Base-by-base conservation (phyloP, 2,329 filamentous ascomycete species). In the Fusarium sterilihyphosum region DNA sequence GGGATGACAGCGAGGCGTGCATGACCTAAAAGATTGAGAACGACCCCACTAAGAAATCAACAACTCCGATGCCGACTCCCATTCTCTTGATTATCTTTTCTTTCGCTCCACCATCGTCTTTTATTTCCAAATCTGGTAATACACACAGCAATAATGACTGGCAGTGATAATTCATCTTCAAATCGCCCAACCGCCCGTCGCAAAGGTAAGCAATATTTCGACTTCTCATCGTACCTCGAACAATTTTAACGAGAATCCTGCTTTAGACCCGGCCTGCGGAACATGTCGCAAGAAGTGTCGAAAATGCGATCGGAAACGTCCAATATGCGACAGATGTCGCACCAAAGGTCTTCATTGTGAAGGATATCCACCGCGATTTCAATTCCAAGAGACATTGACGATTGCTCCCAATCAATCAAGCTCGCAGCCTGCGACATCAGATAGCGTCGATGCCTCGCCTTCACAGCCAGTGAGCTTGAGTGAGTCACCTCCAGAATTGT, bases 261-360 rank as follows among this genome's bases (percentile, higher is more conserved):
- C 6, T 40, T 10, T 2, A 81, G 79, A 81, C 41, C 79, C 79
- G 26, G 79, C 79, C 1, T 81, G 79, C 38, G 79, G 79, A 3
- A 81, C 79, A 7, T 81, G 79, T 47, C 78, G 79, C 44, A 81
- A 77, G 35, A 81, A 81, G 61, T 81, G 79, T 44, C 79, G 79
- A n/a, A 81, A 80, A 63, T 81, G 79, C 54, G 79, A 81, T 41
- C 74, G 79, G 12, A 73, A 75, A 35, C 76, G 79, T 3, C 79
- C 79, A 8, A 59, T 77, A 16, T 81, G 79, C 33, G 77, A 79
- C 38, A 73, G 79, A 70, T 81, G 79, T 31, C 73, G 72, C 33
- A 62, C 67, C 14, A 81, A 80, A 33, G 79, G 79, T 11, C 72
- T 81, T 17, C 74, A 77, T 8, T 81, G 79, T 35, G 79, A 81